These are phyloP conservation scores for Solanum infundibuliforme DNA, from an alignment of 257 asterid genomes.

Conservation along the genomic window DNA sequence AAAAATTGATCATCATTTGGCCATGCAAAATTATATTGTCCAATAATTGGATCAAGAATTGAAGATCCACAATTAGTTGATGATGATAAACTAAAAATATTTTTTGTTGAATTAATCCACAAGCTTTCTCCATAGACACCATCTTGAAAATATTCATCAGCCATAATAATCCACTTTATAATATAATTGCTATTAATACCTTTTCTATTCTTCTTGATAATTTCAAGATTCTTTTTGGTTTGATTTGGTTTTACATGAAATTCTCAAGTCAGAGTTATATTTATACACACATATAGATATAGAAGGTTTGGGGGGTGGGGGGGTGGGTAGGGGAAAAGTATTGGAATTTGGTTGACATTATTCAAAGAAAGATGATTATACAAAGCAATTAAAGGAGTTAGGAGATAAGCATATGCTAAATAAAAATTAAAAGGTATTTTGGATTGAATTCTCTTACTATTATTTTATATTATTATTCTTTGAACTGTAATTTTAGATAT, in stretches of 20 bases:
- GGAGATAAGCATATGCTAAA: not conserved
- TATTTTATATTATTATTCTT: not conserved
- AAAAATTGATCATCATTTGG: slow-evolving; percentile 3
- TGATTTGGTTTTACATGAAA: slow-evolving; percentile 13
- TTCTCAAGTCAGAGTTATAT: not conserved
- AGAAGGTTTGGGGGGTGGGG: not conserved
- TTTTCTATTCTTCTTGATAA: not conserved
- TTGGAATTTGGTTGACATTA: slow-evolving; percentile 40
- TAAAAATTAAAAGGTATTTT: not conserved
- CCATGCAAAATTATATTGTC: slow-evolving; percentile 30
- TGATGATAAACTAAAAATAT: slow-evolving; percentile 31
- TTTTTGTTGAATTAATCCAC: slow-evolving; percentile 52
- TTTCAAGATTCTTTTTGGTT: not conserved
- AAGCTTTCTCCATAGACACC: slow-evolving; percentile 41
- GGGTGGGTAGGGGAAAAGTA: slow-evolving; percentile 11
- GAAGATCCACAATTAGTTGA: slow-evolving; percentile 27
- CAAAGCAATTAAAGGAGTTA: not conserved
- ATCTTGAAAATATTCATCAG: slow-evolving; percentile 38
- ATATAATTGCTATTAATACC: not conserved
- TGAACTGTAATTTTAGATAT: not conserved
- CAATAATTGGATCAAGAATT: slow-evolving; percentile 19
- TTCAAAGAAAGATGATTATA: slow-evolving; percentile 8
- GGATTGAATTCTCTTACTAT: slow-evolving; percentile 6
- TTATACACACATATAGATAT: not conserved
- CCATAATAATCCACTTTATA: slow-evolving; percentile 19